Percentiles rank a stretch among this genome's conserved stretches.
These are phyloP conservation scores for Tuber magnatum DNA, from an alignment of 495 filamentous ascomycete genomes.

Conservation along the genomic window DNA sequence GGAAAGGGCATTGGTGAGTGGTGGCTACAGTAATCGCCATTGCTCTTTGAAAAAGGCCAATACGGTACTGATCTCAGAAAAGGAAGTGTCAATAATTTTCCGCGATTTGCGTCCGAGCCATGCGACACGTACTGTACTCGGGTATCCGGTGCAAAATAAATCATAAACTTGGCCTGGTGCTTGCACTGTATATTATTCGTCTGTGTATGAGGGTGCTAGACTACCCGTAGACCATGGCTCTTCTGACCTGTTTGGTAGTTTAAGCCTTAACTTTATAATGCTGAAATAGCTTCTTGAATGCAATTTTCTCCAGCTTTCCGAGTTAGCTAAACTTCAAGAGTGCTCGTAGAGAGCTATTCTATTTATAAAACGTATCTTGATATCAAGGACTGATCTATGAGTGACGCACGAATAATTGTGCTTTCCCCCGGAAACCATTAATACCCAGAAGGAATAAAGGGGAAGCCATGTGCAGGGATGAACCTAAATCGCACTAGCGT, in stretches of 20 bases:
- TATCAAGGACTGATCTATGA: background rate
- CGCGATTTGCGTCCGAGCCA: background rate
- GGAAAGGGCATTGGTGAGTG: background rate
- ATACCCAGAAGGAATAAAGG: background rate
- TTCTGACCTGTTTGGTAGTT: background rate
- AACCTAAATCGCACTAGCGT: no score
- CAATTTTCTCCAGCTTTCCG: background rate
- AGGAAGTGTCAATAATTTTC: background rate
- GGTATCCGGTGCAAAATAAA: background rate
- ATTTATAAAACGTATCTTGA: background rate
- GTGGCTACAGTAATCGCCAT: background rate
- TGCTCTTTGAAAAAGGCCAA: background rate
- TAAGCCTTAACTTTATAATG: background rate
- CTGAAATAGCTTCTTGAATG: background rate
- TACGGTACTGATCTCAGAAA: background rate
- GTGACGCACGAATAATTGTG: background rate
- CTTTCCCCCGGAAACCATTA: background rate
- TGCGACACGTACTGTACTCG: background rate
- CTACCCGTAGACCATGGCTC: background rate
- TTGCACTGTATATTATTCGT: background rate
- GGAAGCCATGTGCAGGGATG: background rate
- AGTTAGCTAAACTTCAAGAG: background rate
- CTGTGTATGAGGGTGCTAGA: background rate
- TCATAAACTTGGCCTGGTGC: background rate
- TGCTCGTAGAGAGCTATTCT: background rate